Evolutionary conservation across 2,329 filamentous ascomycete genomes (phyloP).

Genomic region (Alternaria tenuissima): DNA sequence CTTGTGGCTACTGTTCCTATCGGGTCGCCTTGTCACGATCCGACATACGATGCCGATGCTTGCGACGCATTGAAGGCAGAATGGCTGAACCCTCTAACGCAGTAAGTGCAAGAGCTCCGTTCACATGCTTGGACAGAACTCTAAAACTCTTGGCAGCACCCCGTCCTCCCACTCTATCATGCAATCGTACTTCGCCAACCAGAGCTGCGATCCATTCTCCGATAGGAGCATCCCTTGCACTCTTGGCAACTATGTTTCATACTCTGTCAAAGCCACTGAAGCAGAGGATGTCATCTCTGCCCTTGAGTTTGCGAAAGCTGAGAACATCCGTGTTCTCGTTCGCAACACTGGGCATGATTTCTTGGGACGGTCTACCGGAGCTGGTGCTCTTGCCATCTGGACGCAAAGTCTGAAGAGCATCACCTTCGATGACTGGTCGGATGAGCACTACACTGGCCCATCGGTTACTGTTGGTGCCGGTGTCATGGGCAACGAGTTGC

Average conservation of each 20-base stretch:
- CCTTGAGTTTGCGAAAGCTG: slow-evolving; percentile 33
- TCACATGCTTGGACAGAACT: slow-evolving; percentile 2
- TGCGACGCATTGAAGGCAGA: slow-evolving; percentile 28
- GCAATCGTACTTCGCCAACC: slow-evolving; percentile 19
- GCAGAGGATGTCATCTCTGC: slow-evolving; percentile 13
- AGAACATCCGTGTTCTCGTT: slow-evolving; percentile 39
- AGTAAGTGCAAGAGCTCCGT: slow-evolving; percentile 26
- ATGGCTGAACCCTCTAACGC: slow-evolving; percentile 20
- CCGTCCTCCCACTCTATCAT: slow-evolving; percentile 20
- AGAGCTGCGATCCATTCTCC: slow-evolving; percentile 27
- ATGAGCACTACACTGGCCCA: slow-evolving; percentile 34
- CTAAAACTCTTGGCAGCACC: slow-evolving; percentile 14
- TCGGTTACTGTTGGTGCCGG: slow-evolving; percentile 41
- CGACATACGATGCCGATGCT: slow-evolving; percentile 25
- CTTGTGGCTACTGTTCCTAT: slow-evolving; percentile 52
- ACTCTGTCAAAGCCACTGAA: slow-evolving; percentile 44
- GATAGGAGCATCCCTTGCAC: slow-evolving; percentile 18
- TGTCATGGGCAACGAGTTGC: slow-evolving; percentile 36
- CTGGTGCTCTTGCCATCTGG: slow-evolving; percentile 41
- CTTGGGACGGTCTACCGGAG: slow-evolving; percentile 40
- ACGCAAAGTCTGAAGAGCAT: slow-evolving; percentile 39
- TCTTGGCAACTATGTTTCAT: slow-evolving; percentile 38
- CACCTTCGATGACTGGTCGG: slow-evolving; percentile 30
- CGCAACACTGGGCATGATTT: slow-evolving; percentile 37
- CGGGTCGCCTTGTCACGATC: slow-evolving; percentile 48